Evolutionary conservation across 495 filamentous ascomycete genomes (phyloP).

Genomic region (Cercophora newfieldiana): DNA sequence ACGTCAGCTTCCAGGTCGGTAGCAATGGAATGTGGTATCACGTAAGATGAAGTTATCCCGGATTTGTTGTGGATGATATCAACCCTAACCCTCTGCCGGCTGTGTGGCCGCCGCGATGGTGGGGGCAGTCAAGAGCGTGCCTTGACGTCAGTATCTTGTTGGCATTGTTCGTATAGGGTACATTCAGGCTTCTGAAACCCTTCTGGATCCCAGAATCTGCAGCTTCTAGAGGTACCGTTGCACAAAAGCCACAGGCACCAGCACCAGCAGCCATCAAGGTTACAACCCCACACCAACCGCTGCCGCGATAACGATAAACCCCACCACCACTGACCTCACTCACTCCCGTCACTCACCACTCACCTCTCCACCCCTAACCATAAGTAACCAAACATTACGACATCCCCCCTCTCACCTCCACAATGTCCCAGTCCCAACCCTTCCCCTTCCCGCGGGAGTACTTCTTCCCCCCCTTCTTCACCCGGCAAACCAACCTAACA

Average conservation of each 20-base stretch:
- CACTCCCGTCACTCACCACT: not conserved
- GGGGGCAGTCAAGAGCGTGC: no score
- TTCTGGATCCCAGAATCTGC: no score
- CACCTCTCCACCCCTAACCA: not conserved
- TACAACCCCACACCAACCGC: conserved; percentile 1
- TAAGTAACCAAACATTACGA: not conserved
- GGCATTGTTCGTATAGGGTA: no score
- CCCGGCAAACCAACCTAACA: conserved; percentile 71
- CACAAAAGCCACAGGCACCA: no score
- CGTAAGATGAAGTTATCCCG: not conserved
- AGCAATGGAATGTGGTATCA: not conserved
- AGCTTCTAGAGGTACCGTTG: no score
- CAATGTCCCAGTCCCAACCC: conserved; percentile 25
- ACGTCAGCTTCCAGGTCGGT: not conserved
- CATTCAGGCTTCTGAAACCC: no score
- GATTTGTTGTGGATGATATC: not conserved
- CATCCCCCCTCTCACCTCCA: not conserved
- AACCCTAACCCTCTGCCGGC: not conserved
- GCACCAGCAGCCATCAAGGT: no score
- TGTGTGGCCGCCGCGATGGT: no score
- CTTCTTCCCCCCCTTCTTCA: conserved; percentile 75
- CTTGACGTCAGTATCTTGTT: no score
- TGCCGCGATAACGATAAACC: conserved; percentile 14
- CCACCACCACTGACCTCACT: not conserved
- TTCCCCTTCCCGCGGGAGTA: conserved; percentile 56